Base-by-base conservation (phyloP, 371 early-diverging fungal genomes). In the Mucor sp. region DNA sequence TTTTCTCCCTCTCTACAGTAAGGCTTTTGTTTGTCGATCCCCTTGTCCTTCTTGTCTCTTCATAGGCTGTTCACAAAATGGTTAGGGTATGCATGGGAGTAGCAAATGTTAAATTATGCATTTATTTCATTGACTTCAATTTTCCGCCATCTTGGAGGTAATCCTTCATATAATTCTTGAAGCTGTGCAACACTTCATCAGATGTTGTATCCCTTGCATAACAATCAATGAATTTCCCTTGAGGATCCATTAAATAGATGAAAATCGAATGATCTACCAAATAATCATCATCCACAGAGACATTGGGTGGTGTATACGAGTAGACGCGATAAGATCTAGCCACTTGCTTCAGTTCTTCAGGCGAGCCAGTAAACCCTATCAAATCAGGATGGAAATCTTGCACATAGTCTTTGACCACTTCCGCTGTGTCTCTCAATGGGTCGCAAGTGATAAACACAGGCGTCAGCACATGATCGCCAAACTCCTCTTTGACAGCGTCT, bases 181-280 rank as follows among this genome's bases (percentile, higher is more conserved):
- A 84, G 33, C 82, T 84, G 35, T 58, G 32, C 2, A 85, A 76
- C 61, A 90, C 88, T 56, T 82, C 76, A 23, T 84, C 83, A 1
- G 88, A 80, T 1, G 85, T 78, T 53, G 81, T 80, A 63, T 92
- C 90, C 69, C 89, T 89, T 25, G 96, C 95, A 78, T 91, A 97
- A 59, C 91, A 91, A 37, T 94, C 92, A 19, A 94, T 82, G 75
- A 95, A 97, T 65, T 87, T 70, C 39, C 97, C 97, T 43, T 92
- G 82, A 5, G 94, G 96, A 65, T 91, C 93, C 88, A 97, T 92
- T 39, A 97, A 79, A 74, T 95, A 97, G 65, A 96, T 91, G 81
- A 96, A 97, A 74, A 97, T 96, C 41, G 95, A 94, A 75, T 97
- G 98, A 66, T 97, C 98, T 12, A 97, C 97, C 44, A 97, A 75